phyloP scores from a whole-genome alignment of 768 basidiomycete species.

The Ramaria sp. region DNA sequence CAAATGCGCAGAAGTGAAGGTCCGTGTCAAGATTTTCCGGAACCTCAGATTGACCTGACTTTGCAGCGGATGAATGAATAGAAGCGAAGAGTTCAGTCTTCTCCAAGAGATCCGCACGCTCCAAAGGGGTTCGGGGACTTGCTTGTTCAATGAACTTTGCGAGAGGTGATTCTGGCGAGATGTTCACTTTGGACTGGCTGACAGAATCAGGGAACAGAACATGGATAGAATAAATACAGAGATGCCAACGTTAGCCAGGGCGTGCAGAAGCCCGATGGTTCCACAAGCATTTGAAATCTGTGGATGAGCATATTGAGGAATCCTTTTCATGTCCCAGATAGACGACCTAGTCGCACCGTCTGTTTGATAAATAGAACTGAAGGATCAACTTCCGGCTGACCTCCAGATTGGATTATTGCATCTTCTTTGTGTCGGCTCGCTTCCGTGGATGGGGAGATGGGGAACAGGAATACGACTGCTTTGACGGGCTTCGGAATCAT shows the following conservation, averaged over 20 bases:
- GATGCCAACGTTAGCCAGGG: constrained; percentile 61
- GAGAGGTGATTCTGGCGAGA: constrained; percentile 47
- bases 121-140: constrained; percentile 35
- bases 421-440: constrained; percentile 50
- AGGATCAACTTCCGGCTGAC: constrained; percentile 40
- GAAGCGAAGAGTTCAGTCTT: constrained; percentile 63
- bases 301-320: background rate
- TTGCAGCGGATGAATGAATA: constrained; percentile 66
- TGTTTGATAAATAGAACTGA: constrained; percentile 85
- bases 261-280: constrained; percentile 78
- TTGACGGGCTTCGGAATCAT: constrained; percentile 67
- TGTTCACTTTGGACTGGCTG: constrained; percentile 42
- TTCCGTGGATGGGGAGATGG: constrained; percentile 44
- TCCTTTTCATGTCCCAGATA: background rate
- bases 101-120: constrained; percentile 67
- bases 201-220: background rate
- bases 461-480: constrained; percentile 82
- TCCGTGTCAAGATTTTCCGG: constrained; percentile 58
- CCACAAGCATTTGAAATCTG: constrained; percentile 82
- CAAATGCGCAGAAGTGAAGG: constrained; percentile 83
- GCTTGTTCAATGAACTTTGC: constrained; percentile 49
- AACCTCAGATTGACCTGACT: constrained; percentile 49
- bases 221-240: background rate
- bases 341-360: constrained; percentile 37
- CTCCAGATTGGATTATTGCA: constrained; percentile 34